Base-by-base conservation (phyloP, 495 filamentous ascomycete species). In the Pyrenula aspistea region DNA sequence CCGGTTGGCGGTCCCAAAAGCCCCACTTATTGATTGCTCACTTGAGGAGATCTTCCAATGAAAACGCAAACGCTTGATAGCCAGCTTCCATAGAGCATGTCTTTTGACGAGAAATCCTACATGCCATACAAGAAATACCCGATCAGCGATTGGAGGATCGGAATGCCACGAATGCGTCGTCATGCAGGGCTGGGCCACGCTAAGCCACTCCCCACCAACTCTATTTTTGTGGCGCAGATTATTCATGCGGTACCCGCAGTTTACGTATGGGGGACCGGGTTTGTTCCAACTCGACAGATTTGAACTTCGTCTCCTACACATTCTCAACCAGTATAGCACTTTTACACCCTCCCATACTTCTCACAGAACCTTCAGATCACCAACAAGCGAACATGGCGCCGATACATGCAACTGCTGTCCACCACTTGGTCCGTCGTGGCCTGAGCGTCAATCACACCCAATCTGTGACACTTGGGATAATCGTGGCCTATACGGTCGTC, bases 401-500 rank as follows among this genome's bases (percentile, higher is more conserved):
- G 31, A 15, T 42, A 42, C 31, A 42, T 42, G 31, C 31, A 42
- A 42, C 31, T 42, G 31, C 31, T 42, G 31, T 42, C 31, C 31
- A 42, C 31, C 31, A 59, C 42, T 55, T 59, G 42, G 23, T 54
- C 55, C 56, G 56, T 11, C 83, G 85, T 58, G 75, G 75, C 62
- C 71, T 91, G 10, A 76, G 72, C 20, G 84, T 89, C 58, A 79
- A 80, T 64, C 79, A 82, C 65, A 86, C 87, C 12, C 87, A 91
- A 65, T 79, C 79, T 48, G 76, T 88, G 2, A 91, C 86, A 0
- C 73, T 91, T 2, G 87, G 87, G 19, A 71, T 87, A 2, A 82
- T 85, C 60, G 79, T 62, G 1, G 85, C 71, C 54, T 91, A 91
- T 67, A 78, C 85, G 0, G 85, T 89, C 15, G 77, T 79, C 47